Evolutionary conservation across 148 eudicot genomes (phyloP).

Genomic region (Vaccinium macrocarpon): DNA sequence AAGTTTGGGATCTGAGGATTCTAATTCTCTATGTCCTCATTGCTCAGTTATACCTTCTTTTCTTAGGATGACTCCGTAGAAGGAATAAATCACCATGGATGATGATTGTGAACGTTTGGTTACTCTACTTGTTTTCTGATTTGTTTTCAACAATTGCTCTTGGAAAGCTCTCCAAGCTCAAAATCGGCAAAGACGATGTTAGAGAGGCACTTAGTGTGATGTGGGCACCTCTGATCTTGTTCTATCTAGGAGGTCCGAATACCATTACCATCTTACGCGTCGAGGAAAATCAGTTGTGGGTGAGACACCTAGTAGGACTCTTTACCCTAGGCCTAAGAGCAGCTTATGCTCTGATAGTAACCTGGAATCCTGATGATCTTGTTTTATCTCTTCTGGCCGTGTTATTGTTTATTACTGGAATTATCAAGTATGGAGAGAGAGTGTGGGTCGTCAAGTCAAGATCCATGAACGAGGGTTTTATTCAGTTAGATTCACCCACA

Average conservation of each 20-base stretch:
- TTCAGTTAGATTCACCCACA: not conserved
- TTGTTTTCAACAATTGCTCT: not conserved
- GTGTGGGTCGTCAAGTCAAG: too few relatives aligned
- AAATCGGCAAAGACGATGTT: not conserved
- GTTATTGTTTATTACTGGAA: not conserved
- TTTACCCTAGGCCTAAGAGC: not conserved
- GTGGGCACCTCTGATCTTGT: constrained; percentile 8
- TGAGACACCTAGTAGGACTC: not conserved
- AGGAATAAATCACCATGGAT: not conserved
- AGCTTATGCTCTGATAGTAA: not conserved
- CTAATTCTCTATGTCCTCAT: not conserved
- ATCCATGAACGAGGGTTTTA: not conserved
- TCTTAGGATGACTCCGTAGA: not conserved
- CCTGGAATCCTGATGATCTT: not conserved
- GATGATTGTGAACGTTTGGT: not conserved
- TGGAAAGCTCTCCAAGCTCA: constrained; percentile 10
- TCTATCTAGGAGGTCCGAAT: constrained; percentile 8
- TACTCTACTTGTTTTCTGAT: not conserved
- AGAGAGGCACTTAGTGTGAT: not conserved
- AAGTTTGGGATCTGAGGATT: not conserved
- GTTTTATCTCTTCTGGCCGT: not conserved
- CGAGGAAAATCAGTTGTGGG: not conserved
- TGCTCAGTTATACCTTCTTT: not conserved
- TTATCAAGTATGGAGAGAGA: constrained; percentile 12
- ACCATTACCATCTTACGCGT: not conserved